Percentiles rank a stretch among this genome's conserved stretches.
These are phyloP conservation scores for Trichoderma sp. DNA, from an alignment of 2,329 filamentous ascomycete species.

Conservation along the genomic window DNA sequence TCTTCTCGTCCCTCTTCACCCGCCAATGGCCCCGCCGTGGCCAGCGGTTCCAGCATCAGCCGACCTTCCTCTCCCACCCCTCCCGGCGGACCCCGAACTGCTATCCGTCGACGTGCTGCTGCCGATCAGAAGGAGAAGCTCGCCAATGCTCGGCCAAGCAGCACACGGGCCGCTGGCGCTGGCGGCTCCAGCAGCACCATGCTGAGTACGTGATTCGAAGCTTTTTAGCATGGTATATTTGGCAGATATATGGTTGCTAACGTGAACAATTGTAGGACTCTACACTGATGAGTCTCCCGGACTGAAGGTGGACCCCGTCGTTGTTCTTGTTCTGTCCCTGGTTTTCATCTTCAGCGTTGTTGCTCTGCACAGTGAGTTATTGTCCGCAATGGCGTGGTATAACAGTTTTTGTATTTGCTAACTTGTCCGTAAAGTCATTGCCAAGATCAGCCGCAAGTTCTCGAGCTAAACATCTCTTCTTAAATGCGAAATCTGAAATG, in stretches of 20 bases:
- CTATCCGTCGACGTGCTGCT: conserved; percentile 91
- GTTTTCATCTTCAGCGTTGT: conserved; percentile 99
- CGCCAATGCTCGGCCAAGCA: conserved; percentile 89
- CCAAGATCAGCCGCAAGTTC: conserved; percentile 92
- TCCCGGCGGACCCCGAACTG: conserved; percentile 91
- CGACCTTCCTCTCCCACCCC: conserved; percentile 86
- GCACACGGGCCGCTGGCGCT: conserved; percentile 89
- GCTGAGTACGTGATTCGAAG: conserved; percentile 71
- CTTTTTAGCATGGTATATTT: background rate
- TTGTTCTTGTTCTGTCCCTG: conserved; percentile 92
- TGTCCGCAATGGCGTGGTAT: background rate
- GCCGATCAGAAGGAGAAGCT: conserved; percentile 97
- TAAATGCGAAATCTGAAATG: background rate
- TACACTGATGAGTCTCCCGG: conserved; percentile 99
- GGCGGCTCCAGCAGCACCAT: conserved; percentile 97
- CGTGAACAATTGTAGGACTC: conserved; percentile 59
- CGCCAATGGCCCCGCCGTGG: conserved; percentile 58
- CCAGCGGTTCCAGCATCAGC: conserved; percentile 70
- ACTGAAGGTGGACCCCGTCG: conserved; percentile 95
- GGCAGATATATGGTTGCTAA: background rate
- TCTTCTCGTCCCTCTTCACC: conserved; percentile 65
- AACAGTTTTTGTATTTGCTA: conserved; percentile 30
- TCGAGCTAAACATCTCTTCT: conserved; percentile 55
- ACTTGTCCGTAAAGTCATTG: conserved; percentile 70
- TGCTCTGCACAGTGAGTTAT: conserved; percentile 84